A percentile compares a stretch with the other conserved stretches of the same genome.
phyloP scores from a whole-genome alignment of 495 filamentous ascomycete species.

The Evernia prunastri region DNA sequence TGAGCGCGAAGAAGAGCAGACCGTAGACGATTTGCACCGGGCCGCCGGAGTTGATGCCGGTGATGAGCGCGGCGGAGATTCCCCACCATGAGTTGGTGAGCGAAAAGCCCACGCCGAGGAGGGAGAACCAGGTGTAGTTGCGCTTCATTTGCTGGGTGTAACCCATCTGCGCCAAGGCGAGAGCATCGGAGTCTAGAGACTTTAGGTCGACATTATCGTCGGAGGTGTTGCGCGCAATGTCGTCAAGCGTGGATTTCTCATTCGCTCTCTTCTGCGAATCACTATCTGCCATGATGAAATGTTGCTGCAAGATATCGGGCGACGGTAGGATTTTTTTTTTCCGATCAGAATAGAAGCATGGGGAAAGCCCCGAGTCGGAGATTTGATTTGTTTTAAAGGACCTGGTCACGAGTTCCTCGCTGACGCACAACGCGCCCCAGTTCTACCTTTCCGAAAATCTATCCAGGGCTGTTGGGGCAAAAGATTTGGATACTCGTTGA shows the following conservation, averaged over 20 bases:
- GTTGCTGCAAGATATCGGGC: no score
- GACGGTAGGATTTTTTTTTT: no score
- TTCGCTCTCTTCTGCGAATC: slow-evolving; percentile 4
- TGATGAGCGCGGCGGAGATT: slow-evolving; percentile 51
- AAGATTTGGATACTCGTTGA: not conserved
- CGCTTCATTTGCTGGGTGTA: slow-evolving; percentile 53
- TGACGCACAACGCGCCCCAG: not conserved
- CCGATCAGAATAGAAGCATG: no score
- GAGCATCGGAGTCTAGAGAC: slow-evolving; percentile 31
- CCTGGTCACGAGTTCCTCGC: not conserved
- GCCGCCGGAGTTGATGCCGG: slow-evolving; percentile 56
- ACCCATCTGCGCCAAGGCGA: slow-evolving; percentile 46
- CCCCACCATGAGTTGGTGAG: slow-evolving; percentile 63
- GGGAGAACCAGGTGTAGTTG: slow-evolving; percentile 51
- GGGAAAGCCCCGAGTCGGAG: not conserved
- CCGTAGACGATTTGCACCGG: slow-evolving; percentile 56
- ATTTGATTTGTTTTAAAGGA: not conserved
- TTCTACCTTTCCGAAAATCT: not conserved
- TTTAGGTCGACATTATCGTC: slow-evolving; percentile 22
- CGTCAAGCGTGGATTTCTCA: slow-evolving; percentile 8
- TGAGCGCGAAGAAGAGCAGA: slow-evolving; percentile 47
- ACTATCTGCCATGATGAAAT: not conserved
- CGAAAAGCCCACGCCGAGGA: slow-evolving; percentile 55
- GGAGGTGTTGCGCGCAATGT: not conserved
- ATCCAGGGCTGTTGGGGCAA: not conserved